Evolutionary conservation across 1,284 basidiomycete genomes (phyloP).

Genomic region (Trichosporon faecale): DNA sequence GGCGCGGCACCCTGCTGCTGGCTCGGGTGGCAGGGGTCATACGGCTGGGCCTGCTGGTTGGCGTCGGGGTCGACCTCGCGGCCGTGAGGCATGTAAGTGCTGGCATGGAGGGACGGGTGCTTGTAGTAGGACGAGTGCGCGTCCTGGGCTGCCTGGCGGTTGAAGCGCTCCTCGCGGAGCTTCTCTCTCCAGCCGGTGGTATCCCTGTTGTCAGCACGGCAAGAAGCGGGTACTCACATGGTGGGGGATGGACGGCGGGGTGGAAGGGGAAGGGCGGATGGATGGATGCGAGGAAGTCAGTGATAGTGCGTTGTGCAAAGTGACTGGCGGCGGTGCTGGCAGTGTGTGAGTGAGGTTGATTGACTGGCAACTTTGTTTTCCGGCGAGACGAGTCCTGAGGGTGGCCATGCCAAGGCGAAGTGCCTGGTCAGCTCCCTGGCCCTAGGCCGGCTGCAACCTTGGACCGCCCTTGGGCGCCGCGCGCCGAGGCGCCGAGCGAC

Average conservation of each 20-base stretch:
- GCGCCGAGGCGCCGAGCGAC: too few relatives aligned
- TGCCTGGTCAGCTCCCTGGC: background rate
- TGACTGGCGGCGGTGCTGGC: background rate
- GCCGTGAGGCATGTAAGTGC: constrained; percentile 31
- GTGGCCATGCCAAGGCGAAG: background rate
- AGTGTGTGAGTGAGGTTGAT: background rate
- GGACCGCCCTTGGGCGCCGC: background rate
- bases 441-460: background rate
- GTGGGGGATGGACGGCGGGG: background rate
- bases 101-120: constrained; percentile 41
- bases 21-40: background rate
- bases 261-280: background rate
- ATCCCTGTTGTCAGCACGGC: constrained; percentile 31
- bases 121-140: constrained; percentile 47
- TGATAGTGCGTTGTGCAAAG: background rate
- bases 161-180: constrained; percentile 39
- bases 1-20: background rate
- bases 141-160: constrained; percentile 40
- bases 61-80: constrained; percentile 10
- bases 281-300: background rate
- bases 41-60: constrained; percentile 29
- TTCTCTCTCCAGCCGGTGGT: constrained; percentile 20
- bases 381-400: background rate
- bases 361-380: background rate
- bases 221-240: background rate